Percentiles rank a stretch among this genome's conserved stretches.
These are phyloP conservation scores for Corymbia citriodora DNA, from an alignment of 441 rosid genomes.

Conservation along the genomic window DNA sequence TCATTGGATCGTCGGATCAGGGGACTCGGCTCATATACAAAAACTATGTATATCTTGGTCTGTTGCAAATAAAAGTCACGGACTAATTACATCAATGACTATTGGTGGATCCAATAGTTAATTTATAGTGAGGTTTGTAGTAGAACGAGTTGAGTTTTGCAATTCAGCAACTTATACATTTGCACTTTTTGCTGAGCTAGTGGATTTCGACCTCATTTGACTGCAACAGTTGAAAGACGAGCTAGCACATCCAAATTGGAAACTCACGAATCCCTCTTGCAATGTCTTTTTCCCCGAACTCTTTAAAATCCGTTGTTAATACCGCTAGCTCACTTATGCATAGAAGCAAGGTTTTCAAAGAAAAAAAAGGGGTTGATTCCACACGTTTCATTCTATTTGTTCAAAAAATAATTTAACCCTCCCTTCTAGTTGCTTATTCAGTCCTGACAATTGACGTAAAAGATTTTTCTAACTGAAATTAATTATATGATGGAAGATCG, in stretches of 20 bases:
- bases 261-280: not conserved
- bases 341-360: not conserved
- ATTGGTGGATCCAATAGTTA: not conserved
- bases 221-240: no score
- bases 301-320: not conserved
- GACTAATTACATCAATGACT: not conserved
- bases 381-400: not conserved
- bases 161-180: rapidly evolving
- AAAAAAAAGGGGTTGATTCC: not conserved
- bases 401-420: not conserved
- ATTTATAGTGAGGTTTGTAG: not conserved
- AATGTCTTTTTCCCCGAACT: not conserved
- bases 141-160: not conserved
- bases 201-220: not conserved
- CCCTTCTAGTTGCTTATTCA: no score
- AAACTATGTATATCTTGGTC: not conserved
- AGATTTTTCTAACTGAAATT: not conserved
- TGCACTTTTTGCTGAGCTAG: not conserved
- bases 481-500: not conserved
- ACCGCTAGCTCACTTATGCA: not conserved
- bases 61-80: rapidly evolving
- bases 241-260: not conserved
- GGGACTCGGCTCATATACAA: rapidly evolving
- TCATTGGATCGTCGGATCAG: rapidly evolving
- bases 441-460: not conserved